A percentile compares a stretch with the other conserved stretches of the same genome.
Evolutionary conservation across 495 filamentous ascomycete species (phyloP).

Genomic region (Melanomma pulvis-pyrius): DNA sequence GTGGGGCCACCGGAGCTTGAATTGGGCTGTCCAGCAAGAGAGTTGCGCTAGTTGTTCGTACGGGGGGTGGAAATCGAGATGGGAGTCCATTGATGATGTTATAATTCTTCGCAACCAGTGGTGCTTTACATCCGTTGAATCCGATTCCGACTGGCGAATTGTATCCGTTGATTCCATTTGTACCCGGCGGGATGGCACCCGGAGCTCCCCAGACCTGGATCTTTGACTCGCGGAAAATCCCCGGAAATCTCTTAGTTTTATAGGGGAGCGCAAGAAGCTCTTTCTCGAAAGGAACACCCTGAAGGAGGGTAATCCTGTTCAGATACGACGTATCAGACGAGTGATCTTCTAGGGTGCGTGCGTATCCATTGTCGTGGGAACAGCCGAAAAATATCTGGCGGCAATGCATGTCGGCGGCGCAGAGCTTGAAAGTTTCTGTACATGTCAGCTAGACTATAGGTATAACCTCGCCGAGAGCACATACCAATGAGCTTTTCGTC

Average conservation of each 20-base stretch:
- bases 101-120: conserved; percentile 11
- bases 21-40: conserved; percentile 7
- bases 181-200: neutral
- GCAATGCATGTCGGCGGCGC: conserved; percentile 72
- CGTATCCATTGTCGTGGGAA: conserved; percentile 75
- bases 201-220: conserved; percentile 42
- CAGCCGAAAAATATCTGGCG: conserved; percentile 80
- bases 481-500: conserved; percentile 77
- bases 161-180: neutral
- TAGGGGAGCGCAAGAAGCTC: conserved; percentile 63
- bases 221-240: conserved; percentile 68
- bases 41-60: neutral
- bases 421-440: conserved; percentile 69
- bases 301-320: conserved; percentile 69
- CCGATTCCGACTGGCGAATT: neutral
- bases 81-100: conserved; percentile 5
- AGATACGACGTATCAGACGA: conserved; percentile 56
- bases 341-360: conserved; percentile 67
- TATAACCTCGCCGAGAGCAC: conserved; percentile 30
- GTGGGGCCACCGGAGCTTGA: neutral
- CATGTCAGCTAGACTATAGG: neutral
- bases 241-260: conserved; percentile 60
- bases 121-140: neutral
- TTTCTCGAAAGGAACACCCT: conserved; percentile 71
- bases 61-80: conserved; percentile 17